Evolutionary conservation across 441 rosid genomes (phyloP), one percentile per base, ranked within the genome.

Genomic region (Gossypium trilobum): DNA sequence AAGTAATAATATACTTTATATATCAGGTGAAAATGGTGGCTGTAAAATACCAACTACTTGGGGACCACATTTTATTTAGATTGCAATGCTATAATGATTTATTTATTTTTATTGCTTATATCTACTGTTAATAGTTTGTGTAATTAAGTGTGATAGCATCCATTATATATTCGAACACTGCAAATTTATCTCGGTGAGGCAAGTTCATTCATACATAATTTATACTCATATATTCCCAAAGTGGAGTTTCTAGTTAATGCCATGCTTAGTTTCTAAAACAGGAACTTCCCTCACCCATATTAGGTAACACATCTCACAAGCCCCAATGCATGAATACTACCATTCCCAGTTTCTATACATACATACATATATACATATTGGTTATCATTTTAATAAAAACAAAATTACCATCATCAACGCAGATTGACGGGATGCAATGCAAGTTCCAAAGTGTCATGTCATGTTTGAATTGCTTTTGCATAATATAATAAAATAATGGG

Each of bases 301-400:
- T 75, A 68, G 79, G 86, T 73, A 79, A 77, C 0, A 39, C 50
- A 62, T 62, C 25, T 25, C 75, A 48, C 73, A 14, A 1, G 31
- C 23, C 23, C 39, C 39, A 33, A 33, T 6, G 39, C 44, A 58
- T 22, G 29, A 0, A 48, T 46, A 46, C 14, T 46, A n/a, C 5
- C 61, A 14, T 51, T 5, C 56, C 56, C 20, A 16, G 27, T 27
- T 13, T 10, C 13, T 3, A 10, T 7, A 7, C 8, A 59, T 59
- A 33, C 1, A 29, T 29, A 29, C 4, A 29, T 29, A 31, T 5
- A 33, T 33, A 33, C 1, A 33, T 33, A 33, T 33, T 33, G 39
- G n/a, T 46, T 46, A 46, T 2, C n/a, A 46, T 46, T 46, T 46
- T 46, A 46, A 46, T 46, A 46, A 2, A 9, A 46, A 16, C 4